These are phyloP conservation scores for Linum lewisii DNA, from an alignment of 345 rosid species.

Conservation along the genomic window DNA sequence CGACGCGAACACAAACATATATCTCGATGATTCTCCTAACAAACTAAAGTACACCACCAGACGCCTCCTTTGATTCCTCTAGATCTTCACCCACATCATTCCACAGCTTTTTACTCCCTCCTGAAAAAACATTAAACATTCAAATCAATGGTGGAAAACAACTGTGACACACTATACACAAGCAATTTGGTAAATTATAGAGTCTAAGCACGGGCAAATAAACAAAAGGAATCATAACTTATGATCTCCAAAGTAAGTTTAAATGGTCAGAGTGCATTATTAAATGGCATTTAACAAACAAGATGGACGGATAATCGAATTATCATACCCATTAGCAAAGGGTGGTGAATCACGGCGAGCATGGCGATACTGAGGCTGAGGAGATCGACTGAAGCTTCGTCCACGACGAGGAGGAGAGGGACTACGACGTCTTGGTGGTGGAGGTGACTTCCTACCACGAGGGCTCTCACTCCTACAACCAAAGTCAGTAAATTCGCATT, in stretches of 20 bases:
- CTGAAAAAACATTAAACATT: slow-evolving; percentile 18
- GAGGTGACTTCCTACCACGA: slow-evolving; percentile 52
- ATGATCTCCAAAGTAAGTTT: too few relatives aligned
- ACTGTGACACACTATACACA: too few relatives aligned
- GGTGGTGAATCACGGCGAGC: slow-evolving; percentile 54
- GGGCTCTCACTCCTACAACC: slow-evolving; percentile 59
- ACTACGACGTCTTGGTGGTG: slow-evolving; percentile 37
- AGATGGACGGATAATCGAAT: not conserved
- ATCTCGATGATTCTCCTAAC: slow-evolving; percentile 21
- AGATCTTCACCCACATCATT: slow-evolving; percentile 11
- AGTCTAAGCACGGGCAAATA: too few relatives aligned
- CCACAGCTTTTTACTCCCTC: slow-evolving; percentile 42
- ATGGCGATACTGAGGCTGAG: slow-evolving; percentile 36
- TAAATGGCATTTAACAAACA: too few relatives aligned
- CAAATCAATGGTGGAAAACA: not conserved
- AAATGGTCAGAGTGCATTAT: too few relatives aligned
- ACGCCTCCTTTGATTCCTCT: slow-evolving; percentile 11
- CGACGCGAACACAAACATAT: slow-evolving; percentile 31
- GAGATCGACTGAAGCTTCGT: slow-evolving; percentile 69
- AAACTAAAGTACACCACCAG: slow-evolving; percentile 24
- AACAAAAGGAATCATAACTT: too few relatives aligned
- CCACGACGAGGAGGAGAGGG: slow-evolving; percentile 36
- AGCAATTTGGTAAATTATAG: too few relatives aligned
- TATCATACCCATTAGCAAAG: slow-evolving; percentile 58
- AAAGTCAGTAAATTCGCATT: not conserved